Base-by-base conservation (phyloP, 2,329 filamentous ascomycete species). In the Ophiocordyceps camponoti-saundersi region DNA sequence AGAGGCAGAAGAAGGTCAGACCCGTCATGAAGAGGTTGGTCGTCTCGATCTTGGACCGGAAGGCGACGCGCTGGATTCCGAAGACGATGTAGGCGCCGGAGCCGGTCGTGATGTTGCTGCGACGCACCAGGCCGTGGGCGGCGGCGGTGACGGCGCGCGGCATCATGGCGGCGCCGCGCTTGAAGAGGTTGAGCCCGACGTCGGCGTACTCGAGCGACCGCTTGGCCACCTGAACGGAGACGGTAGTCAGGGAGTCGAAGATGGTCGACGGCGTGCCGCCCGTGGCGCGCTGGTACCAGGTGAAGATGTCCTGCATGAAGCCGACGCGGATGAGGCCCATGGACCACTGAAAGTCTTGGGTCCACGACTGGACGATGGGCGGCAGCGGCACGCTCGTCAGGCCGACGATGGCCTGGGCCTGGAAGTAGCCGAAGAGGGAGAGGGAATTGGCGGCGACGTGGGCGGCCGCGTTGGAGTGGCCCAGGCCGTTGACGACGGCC, bases 271-370 rank as follows among this genome's bases (percentile, higher is more conserved):
- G 85, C 1, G 76, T 87, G 52, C 90, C 90, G 46, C 90, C 90
- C 3, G 90, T 96, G 3, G 90, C 77, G 51, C 89, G 84, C 66
- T 95, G 89, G 61, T 95, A 96, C 90, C 90, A 96, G 34, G 88
- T 94, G 51, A 86, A 85, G 58, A 95, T 85, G 44, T 71, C 72
- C 67, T 96, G 87, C 67, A 95, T 76, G 62, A 94, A 95, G n/a
- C 71, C 72, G 41, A 95, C 73, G 46, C 77, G 77, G 57, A 96
- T 94, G 56, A 96, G 88, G 56, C 90, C 90, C 86, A 96, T 92
- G 58, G 83, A 93, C 90, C 90, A 96, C 61, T 93, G 85, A 68
- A 96, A 95, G 66, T 95, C 90, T 66, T 95, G 89, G 2, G 89
- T 95, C 90, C 90, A 96, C 0, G 89, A 76, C 57, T 85, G 75